Evolutionary conservation across 345 rosid species (phyloP).

Genomic region (Schrenkiella parvula): DNA sequence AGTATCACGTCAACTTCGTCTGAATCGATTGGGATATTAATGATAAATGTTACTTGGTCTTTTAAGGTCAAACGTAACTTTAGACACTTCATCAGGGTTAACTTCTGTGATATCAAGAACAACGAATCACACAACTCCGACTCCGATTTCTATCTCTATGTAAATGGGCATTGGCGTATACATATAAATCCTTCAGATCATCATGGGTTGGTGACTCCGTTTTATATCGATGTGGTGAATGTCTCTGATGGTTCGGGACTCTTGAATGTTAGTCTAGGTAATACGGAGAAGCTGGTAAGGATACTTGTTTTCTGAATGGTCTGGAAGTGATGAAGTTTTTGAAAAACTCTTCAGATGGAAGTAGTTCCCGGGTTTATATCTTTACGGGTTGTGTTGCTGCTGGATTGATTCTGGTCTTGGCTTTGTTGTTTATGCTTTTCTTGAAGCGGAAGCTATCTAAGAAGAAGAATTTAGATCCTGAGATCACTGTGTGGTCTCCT

Average conservation of each 20-base stretch:
- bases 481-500: slow-evolving; percentile 45
- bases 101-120: slow-evolving; percentile 49
- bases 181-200: slow-evolving; percentile 7
- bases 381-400: slow-evolving; percentile 38
- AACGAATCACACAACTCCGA: background rate
- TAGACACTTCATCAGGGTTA: slow-evolving; percentile 44
- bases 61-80: slow-evolving; percentile 38
- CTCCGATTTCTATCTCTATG: slow-evolving; percentile 34
- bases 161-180: slow-evolving; percentile 17
- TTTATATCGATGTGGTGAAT: slow-evolving; percentile 39
- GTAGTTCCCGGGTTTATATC: slow-evolving; percentile 32
- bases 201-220: slow-evolving; percentile 10
- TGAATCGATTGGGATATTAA: no score
- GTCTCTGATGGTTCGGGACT: slow-evolving; percentile 49
- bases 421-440: slow-evolving; percentile 24
- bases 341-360: slow-evolving; percentile 27
- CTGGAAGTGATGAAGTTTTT: slow-evolving; percentile 63
- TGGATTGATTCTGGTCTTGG: slow-evolving; percentile 23
- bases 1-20: slow-evolving; percentile 52
- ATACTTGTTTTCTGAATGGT: slow-evolving; percentile 57
- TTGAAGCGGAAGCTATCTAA: slow-evolving; percentile 22
- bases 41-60: slow-evolving; percentile 45
- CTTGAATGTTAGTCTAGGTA: slow-evolving; percentile 42
- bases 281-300: slow-evolving; percentile 9
- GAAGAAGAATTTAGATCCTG: slow-evolving; percentile 39